Evolutionary conservation across 495 filamentous ascomycete genomes (phyloP), one percentile per base, ranked within the genome.

Genomic region (Halenospora varia): DNA sequence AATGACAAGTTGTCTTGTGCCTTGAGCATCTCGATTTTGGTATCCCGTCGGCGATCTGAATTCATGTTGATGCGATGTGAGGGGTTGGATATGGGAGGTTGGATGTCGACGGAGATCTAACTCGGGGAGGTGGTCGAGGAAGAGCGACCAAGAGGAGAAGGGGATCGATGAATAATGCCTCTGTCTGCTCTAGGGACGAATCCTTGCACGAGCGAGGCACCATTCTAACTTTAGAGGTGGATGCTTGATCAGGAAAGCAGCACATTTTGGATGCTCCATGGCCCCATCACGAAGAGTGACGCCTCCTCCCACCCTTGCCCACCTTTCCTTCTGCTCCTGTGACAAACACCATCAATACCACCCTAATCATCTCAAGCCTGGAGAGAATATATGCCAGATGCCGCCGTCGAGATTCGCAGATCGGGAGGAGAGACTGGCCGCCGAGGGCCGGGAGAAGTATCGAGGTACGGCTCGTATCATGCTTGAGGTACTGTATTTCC

Each of bases 241-340:
- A n/a, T n/a, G 19, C 10, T 22, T 13, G 19, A 55, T 25, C 25
- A 26, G 53, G 23, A 51, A 20, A 45, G 46, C 45, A 57, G 55
- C 55, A 57, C 45, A 57, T 40, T 57, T 57, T 57, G 46, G 55
- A n/a, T n/a, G n/a, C 55, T 50, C 45, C 39, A 26, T 48, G 3
- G 39, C 23, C 51, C 25, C 29, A 54, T 18, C 45, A 50, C 47
- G 45, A 57, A 49, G 19, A 25, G 50, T 57, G 46, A 57, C 46
- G 15, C 45, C 55, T 20, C 17, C 18, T 13, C 29, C 13, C 29
- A 35, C 29, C 49, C 23, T 18, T 15, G 11, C 23, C 25, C 26
- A 15, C 13, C 25, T 41, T 35, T 24, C 40, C 42, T 35, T 22
- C 53, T n/a, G n/a, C n/a, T n/a, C 53, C 53, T 51, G 45, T 44